These are phyloP conservation scores for Plasmodium vivax DNA, from an alignment of 169 alveolate species.

Conservation along the genomic window DNA sequence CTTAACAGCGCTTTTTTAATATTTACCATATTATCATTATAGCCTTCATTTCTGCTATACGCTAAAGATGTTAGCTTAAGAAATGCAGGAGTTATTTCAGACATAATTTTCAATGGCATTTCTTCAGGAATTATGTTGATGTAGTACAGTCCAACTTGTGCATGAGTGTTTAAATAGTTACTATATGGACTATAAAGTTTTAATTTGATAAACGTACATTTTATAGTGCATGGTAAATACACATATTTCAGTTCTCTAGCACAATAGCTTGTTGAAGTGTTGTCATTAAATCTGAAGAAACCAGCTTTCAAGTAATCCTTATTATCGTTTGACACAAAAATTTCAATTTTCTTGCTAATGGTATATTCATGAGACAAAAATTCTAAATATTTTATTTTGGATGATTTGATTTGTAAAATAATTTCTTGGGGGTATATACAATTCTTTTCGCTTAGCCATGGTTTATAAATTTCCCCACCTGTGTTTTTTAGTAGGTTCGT, in stretches of 20 bases:
- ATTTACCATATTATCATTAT: slow-evolving; percentile 31
- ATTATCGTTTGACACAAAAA: slow-evolving; percentile 64
- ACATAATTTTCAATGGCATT: slow-evolving; percentile 1
- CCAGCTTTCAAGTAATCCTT: slow-evolving; percentile 67
- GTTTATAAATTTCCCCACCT: slow-evolving; percentile 29
- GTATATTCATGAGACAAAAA: slow-evolving; percentile 71
- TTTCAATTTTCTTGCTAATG: slow-evolving; percentile 71
- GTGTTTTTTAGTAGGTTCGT: slow-evolving; percentile 45
- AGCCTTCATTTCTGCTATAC: slow-evolving; percentile 13
- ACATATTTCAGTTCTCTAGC: slow-evolving; percentile 76
- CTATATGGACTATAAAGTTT: slow-evolving; percentile 47
- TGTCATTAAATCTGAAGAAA: slow-evolving; percentile 72
- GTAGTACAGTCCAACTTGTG: slow-evolving; percentile 69
- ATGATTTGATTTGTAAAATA: slow-evolving; percentile 60
- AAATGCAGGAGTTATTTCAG: slow-evolving; percentile 36
- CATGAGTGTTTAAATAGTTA: slow-evolving; percentile 33
- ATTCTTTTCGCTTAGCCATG: slow-evolving; percentile 73
- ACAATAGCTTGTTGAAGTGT: slow-evolving; percentile 68
- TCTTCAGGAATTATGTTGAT: slow-evolving; percentile 73
- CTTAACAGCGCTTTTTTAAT: slow-evolving; percentile 12
- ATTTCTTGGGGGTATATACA: slow-evolving; percentile 67
- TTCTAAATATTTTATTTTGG: slow-evolving; percentile 68
- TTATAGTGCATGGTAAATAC: slow-evolving; percentile 70
- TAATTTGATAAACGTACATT: slow-evolving; percentile 70
- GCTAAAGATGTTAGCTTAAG: slow-evolving; percentile 36